These are phyloP conservation scores for Tardiomyces digboiensis DNA, from an alignment of 1,139 yeast species.

Conservation along the genomic window DNA sequence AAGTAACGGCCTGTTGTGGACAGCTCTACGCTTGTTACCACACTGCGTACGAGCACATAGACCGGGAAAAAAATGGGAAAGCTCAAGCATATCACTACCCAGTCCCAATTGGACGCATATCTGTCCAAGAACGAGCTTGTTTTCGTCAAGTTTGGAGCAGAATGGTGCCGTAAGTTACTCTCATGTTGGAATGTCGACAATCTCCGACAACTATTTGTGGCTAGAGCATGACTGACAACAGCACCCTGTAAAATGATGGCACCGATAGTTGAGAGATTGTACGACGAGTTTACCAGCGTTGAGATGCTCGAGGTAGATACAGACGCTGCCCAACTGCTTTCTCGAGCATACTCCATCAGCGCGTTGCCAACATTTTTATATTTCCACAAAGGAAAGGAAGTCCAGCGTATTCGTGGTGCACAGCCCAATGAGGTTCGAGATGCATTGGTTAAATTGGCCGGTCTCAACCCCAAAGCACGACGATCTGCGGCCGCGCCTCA, in stretches of 20 bases:
- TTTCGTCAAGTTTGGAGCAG: conserved; percentile 45
- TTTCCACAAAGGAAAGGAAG: conserved; percentile 30
- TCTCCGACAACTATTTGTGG: no score
- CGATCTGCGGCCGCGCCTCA: no score
- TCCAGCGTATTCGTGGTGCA: conserved; percentile 36
- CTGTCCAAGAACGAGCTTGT: conserved; percentile 30
- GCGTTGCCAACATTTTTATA: conserved; percentile 40
- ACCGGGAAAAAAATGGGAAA: no score
- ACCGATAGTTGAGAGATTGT: conserved; percentile 38
- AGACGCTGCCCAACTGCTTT: conserved; percentile 34
- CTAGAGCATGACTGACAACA: not conserved
- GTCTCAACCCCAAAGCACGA: conserved; percentile 11
- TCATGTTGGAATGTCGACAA: no score
- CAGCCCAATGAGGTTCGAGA: conserved; percentile 8
- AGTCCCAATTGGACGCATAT: conserved; percentile 28
- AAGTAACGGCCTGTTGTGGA: no score
- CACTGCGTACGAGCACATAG: no score
- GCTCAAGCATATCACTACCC: conserved; percentile 3
- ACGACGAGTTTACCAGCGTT: conserved; percentile 28
- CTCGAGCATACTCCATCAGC: conserved; percentile 29
- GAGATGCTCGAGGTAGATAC: conserved; percentile 42
- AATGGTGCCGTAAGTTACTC: conserved; percentile 46
- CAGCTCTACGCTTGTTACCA: no score
- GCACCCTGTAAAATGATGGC: conserved; percentile 43
- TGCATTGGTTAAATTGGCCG: conserved; percentile 1